phyloP scores from a whole-genome alignment of 2,329 filamentous ascomycete genomes.

The Ceratocystis albifundus region DNA sequence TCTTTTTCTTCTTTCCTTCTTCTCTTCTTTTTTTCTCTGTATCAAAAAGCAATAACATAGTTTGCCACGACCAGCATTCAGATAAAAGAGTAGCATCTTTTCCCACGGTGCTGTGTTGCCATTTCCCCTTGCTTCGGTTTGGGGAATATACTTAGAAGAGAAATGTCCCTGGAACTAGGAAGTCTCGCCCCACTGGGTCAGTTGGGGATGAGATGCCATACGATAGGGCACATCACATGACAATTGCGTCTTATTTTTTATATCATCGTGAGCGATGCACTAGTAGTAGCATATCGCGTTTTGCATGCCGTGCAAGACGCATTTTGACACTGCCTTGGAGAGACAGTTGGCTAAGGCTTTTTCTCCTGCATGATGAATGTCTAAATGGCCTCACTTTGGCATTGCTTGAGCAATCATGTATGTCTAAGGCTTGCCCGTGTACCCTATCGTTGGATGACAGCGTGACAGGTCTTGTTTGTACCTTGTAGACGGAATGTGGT shows the following conservation, averaged over 20 bases:
- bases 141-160: slow-evolving; percentile 23
- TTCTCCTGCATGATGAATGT: neutral
- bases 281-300: neutral
- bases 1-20: slow-evolving; percentile 20
- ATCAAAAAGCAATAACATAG: slow-evolving; percentile 24
- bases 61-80: slow-evolving; percentile 24
- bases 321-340: no score
- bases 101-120: slow-evolving; percentile 24
- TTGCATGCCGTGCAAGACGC: neutral
- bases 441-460: neutral
- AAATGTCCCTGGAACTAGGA: slow-evolving; percentile 24
- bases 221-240: slow-evolving; percentile 22
- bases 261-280: neutral
- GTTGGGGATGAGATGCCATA: slow-evolving; percentile 23
- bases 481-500: neutral
- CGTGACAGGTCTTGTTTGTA: neutral
- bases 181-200: slow-evolving; percentile 23
- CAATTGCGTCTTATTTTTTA: neutral
- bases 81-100: slow-evolving; percentile 10
- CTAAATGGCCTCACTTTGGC: neutral
- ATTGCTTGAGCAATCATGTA: neutral
- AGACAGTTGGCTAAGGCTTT: neutral
- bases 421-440: neutral
- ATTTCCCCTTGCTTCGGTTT: slow-evolving; percentile 22
- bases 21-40: slow-evolving; percentile 22